Base-by-base conservation (phyloP, 495 filamentous ascomycete genomes). In the Penicillium lagena region DNA sequence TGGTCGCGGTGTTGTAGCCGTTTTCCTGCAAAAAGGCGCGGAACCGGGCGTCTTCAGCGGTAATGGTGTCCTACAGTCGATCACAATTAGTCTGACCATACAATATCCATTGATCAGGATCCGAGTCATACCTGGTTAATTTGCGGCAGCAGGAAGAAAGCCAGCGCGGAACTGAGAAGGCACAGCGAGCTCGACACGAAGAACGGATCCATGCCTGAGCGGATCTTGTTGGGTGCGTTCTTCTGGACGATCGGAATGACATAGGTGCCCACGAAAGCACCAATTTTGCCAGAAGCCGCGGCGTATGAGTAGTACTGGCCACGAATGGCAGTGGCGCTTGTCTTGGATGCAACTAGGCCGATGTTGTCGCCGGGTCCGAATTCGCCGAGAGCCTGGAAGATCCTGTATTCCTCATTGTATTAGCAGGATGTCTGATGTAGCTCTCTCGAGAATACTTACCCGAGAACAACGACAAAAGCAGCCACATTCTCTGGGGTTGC, bases 261-360 rank as follows among this genome's bases (percentile, higher is more conserved):
- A 49, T 85, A 87, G 12, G 85, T 86, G 33, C 90, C 90, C n/a
- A 94, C 80, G 55, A 95, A 95, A 7, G 88, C 90, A 12, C 90
- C 90, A 38, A 95, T 77, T 66, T 95, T 95, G 33, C 90, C 89
- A 0, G 82, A 49, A 0, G 90, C 90, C 1, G 90, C 90, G 1
- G 89, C 89, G 42, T 94, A 80, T 10, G 85, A 88, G 63, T 96
- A 96, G 68, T 94, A 96, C 56, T 93, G 87, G 9, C 90, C 90
- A 15, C 90, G 75, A 29, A 96, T 83, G 9, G 82, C 81, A 4
- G 90, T 96, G 1, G 90, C 87, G 59, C 82, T 85, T 12, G 86
- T 90, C 67, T 95, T 95, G 41, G 87, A 86, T 0, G 90, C 89
- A 14, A 90, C 64, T 1, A 95, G 77, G 6, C 90, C 89, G 53